Evolutionary conservation across 495 filamentous ascomycete species (phyloP), one percentile per base, ranked within the genome.

Genomic region (Talaromyces ruber): DNA sequence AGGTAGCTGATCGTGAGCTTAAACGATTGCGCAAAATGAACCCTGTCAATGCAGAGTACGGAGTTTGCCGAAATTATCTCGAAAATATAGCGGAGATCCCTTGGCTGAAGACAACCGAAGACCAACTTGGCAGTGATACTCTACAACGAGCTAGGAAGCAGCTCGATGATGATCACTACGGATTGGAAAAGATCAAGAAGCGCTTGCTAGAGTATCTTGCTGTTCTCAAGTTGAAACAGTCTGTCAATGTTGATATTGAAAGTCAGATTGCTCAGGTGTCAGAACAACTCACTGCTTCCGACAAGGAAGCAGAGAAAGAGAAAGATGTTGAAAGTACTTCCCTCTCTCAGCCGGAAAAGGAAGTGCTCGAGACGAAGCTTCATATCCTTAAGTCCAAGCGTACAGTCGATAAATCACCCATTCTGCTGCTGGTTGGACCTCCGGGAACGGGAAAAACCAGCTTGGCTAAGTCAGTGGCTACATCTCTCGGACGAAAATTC

Each of bases 391-490:
- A 86, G 70, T 86, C 84, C 62, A 90, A 87, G 76, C 81, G 84
- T 50, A 88, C 91, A 81, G 85, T 91, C 22, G 94, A 98, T 76
- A 97, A 94, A 76, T 96, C 94, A 9, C 95, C 95, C 1, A 99
- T 98, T 62, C 78, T 99, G 32, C 83, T 99, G 16, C 85, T 99
- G 32, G 91, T 95, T 55, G 95, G 95, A 0, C 95, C 95, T 32
- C 95, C 95, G 2, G 95, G 95, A 14, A 93, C 93, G 25, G 95
- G 95, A 50, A 99, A 99, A 80, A 99, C 95, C 6, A 93, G 89
- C 64, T 79, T 99, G 54, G 95, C 95, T n/a, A 88, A 91, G 61
- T 97, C 92, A 4, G 87, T 99, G 2, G 95, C 95, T 14, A 87
- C 88, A 12, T 92, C 95, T 9, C 82, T 99, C 21, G 93, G 93